Conservation (phyloP, 805 yeast species). For the Priceomyces castillae region DNA sequence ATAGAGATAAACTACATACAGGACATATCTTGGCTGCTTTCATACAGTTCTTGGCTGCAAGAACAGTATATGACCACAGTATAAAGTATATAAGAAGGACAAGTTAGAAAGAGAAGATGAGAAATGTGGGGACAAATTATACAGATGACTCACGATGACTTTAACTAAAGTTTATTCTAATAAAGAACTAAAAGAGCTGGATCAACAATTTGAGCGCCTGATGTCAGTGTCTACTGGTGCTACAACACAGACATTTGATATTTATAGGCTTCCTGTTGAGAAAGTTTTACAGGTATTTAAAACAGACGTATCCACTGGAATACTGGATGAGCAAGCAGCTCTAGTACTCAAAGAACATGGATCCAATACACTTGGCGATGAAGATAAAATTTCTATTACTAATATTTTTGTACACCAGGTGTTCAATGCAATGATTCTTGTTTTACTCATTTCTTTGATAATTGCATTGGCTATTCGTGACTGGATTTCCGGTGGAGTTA, state of each 20-base stretch:
- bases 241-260: conserved; percentile 8
- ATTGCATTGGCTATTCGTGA: conserved; percentile 38
- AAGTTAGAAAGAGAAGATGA: no score
- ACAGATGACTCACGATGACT: no score
- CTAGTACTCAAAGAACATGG: conserved; percentile 15
- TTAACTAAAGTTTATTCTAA: no score
- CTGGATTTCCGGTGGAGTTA: conserved; percentile 46
- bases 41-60: no score
- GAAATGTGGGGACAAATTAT: no score
- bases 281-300: conserved; percentile 36
- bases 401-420: conserved; percentile 36
- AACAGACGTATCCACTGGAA: conserved; percentile 50
- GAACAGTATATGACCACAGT: no score
- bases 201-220: neutral
- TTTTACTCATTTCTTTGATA: conserved; percentile 34
- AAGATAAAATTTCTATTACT: conserved; percentile 24
- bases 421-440: conserved; percentile 40
- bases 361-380: conserved; percentile 30
- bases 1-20: no score
- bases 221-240: conserved; percentile 1
- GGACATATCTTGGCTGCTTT: no score
- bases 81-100: no score
- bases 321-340: conserved; percentile 21
- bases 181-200: neutral
- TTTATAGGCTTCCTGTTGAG: conserved; percentile 33